A percentile compares a stretch with the other conserved stretches of the same genome.
Conservation (phyloP, 371 early-diverging fungal species). For the Thermomucor indicae-seudaticae region DNA sequence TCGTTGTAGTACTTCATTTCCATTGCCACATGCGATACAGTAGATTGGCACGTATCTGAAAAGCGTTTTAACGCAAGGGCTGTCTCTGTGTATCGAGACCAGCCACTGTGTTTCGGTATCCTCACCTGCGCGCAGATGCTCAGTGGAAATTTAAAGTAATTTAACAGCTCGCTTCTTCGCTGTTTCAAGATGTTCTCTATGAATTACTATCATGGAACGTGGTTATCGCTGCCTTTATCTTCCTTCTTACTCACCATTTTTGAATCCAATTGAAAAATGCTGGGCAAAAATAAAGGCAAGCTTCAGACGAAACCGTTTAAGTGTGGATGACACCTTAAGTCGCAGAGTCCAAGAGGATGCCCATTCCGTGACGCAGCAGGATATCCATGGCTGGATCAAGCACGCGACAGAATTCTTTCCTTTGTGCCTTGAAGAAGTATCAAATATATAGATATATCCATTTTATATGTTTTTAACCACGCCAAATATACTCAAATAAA, state of each 20-base stretch:
- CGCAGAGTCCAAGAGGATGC: neutral
- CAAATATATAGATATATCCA: neutral
- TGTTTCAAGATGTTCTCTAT: too few species aligned
- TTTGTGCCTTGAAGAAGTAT: neutral
- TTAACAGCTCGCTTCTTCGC: too few species aligned
- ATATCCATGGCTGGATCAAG: neutral
- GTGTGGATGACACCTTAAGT: neutral
- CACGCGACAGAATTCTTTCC: neutral
- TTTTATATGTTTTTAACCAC: neutral
- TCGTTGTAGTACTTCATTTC: too few species aligned
- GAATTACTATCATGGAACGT: constrained; percentile 1
- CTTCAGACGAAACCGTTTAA: neutral
- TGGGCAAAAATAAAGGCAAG: neutral
- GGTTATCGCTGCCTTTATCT: constrained; percentile 3
- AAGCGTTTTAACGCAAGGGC: too few species aligned
- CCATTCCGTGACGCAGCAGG: neutral
- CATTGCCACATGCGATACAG: too few species aligned
- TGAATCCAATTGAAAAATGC: constrained; percentile 1
- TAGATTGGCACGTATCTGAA: too few species aligned
- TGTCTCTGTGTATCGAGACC: too few species aligned
- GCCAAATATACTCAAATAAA: neutral
- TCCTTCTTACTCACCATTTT: constrained; percentile 1
- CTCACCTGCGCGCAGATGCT: too few species aligned
- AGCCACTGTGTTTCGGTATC: too few species aligned
- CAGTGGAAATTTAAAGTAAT: too few species aligned